Percentiles rank a stretch among this genome's conserved stretches.
Evolutionary conservation across 139 green algal genomes (phyloP).

Genomic region (Chlamydomonas sp.): DNA sequence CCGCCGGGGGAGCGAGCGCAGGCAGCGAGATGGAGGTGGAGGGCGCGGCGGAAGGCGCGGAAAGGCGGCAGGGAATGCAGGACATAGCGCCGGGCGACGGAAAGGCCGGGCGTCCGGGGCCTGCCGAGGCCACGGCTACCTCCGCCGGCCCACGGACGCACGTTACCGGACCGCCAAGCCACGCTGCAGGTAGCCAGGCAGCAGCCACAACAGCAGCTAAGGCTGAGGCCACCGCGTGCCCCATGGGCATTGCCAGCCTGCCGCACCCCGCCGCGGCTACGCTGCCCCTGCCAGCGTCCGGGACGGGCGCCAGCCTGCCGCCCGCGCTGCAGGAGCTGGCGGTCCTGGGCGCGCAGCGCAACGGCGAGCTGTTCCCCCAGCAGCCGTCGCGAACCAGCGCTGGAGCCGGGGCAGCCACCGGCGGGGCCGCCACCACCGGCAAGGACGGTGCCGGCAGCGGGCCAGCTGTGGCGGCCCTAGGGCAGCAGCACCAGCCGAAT

Average conservation of each 20-base stretch:
- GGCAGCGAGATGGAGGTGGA: slow-evolving; percentile 15
- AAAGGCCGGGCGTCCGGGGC: too few relatives aligned
- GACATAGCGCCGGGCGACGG: too few relatives aligned
- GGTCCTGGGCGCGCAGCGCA: not conserved
- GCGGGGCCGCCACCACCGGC: not conserved
- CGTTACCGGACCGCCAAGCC: not conserved
- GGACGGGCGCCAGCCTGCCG: not conserved
- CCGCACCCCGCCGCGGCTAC: not conserved
- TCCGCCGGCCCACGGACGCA: too few relatives aligned
- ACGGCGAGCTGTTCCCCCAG: slow-evolving; percentile 14
- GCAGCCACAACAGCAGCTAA: not conserved
- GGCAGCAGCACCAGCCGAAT: not conserved
- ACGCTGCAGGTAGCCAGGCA: not conserved
- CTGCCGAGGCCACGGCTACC: too few relatives aligned
- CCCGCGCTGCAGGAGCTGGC: slow-evolving; percentile 27
- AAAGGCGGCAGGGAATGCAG: too few relatives aligned
- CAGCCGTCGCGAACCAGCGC: not conserved
- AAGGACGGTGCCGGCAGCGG: not conserved
- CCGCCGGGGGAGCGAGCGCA: not conserved
- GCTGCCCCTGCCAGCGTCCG: not conserved
- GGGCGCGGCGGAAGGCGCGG: too few relatives aligned
- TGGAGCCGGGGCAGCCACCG: not conserved
- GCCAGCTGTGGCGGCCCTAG: too few relatives aligned
- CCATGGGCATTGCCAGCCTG: not conserved
- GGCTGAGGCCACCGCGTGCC: too few relatives aligned